Base-by-base conservation (phyloP, 2,329 filamentous ascomycete species). In the Pyricularia pennisetigena region DNA sequence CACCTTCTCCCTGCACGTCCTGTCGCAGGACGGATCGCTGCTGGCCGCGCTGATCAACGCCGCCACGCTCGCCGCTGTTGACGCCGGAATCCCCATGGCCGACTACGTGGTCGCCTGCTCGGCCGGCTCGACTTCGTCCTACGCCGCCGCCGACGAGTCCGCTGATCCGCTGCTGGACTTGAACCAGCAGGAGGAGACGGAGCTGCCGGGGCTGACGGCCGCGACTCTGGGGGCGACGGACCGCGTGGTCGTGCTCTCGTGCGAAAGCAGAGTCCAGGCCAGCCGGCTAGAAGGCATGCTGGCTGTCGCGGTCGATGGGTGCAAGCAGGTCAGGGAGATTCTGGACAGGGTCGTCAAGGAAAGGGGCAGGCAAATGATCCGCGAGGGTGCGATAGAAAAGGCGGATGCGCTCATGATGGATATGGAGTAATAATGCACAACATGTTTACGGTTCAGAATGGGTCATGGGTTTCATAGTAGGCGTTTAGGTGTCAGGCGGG, bases 81-180 rank as follows among this genome's bases (percentile, higher is more conserved):
- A 99, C 76, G 95, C 95, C 0, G 95, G 95, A 67, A 90, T 99
- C 24, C 95, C 95, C 28, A 97, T 98, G 94, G 88, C 89, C 2
- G 93, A 97, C 76, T 96, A 97, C 76, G 86, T 98, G 2, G 88
- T 89, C 26, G 93, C 94, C 6, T 96, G 92, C 79, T 97, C 94
- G 0, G 91, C 93, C 0, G 95, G 94, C 4, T 91, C 90, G 16
- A 92, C 90, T 0, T 88, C 88, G 0, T 85, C 87, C 0, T 86
- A 90, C 72, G 82, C 86, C 0, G 82, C 83, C 1, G 86, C 86
- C 68, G 89, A 91, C 74, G 90, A 91, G 69, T 77, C 76, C 3
- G 90, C 90, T 12, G 92, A 96, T 74, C 92, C 92, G 2, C 78
- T 96, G 69, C 82, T 96, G 68, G 92, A 96, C 78, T 79, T 96